Evolutionary conservation across 331 rosid species (phyloP), one percentile per base, ranked within the genome.

Genomic region (Quercus lobata): DNA sequence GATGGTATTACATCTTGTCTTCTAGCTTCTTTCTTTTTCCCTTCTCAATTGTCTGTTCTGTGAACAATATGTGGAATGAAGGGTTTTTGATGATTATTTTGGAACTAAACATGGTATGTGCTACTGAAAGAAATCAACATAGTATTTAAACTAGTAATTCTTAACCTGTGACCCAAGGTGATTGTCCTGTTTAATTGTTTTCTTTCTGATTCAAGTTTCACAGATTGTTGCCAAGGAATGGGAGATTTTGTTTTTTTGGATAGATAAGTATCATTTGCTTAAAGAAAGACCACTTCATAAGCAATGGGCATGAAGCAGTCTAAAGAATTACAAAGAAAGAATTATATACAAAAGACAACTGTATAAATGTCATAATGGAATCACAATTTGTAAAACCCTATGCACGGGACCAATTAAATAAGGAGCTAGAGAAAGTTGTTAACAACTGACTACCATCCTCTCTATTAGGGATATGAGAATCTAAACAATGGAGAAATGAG

Each of bases 1-100:
- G 72, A 19, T 68, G 72, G 91, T 88, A 85, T 69, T 17, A 53
- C 34, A 16, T 30, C 52, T 57, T 34, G 52, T 54, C 17, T 24
- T 41, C 69, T 35, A 17, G 19, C 77, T 46, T 15, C 56, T 77
- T 60, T 29, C 1, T 17, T 46, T 57, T 63, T 34, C 29, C 30
- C 52, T 56, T 76, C 69, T 58, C 70, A 18, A 12, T 32, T 65
- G 37, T 12, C 57, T 34, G 29, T 22, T 53, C 3, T 3, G 7
- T 8, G 0, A 27, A 73, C 34, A 53, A 54, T 46, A 53, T 53
- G 41, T 29, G 49, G 58, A 53, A 25, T 35, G 72, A 3, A 34
- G 32, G 41, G 5, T 14, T 37, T 63, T 63, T 7, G 10, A 29
- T 63, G 30, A 30, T 58, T 58, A 21, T 2, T 22, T 24, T 25